Base-by-base conservation (phyloP, 805 yeast species). In the Wickerhamomyces rabaulensis region DNA sequence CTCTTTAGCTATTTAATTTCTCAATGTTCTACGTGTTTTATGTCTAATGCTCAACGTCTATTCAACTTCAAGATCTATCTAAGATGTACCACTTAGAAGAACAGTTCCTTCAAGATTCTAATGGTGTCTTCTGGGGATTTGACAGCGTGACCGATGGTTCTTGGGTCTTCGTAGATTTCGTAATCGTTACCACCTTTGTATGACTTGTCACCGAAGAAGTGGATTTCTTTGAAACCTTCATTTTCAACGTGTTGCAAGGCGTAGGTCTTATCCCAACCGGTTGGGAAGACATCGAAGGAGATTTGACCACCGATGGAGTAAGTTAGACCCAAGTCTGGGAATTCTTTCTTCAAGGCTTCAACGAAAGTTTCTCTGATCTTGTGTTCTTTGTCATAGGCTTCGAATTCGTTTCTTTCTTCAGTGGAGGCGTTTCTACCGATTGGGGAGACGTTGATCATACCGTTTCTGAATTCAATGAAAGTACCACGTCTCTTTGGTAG, bases 211-310 rank as follows among this genome's bases (percentile, higher is more conserved):
- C 99, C 99, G 66, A 94, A 94, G 82, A 94, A 94, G 76, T 94
- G 98, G 62, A 94, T 89, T 60, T 80, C 78, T 63, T 82, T 76
- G 75, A 91, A 94, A 55, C 85, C 82, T 71, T 92, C 97, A 50
- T 75, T 69, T 62, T 73, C 88, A 60, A 94, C 91, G 71, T 92
- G 99, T 71, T 85, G 90, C 66, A 94, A 80, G 71, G 96, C 88
- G 76, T 92, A 94, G 52, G 99, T 94, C 81, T 94, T 94, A 73
- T 94, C 99, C 99, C 99, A 94, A 65, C 99, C 99, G 54, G 97
- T 88, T 75, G 99, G 99, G 92, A 94, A 94, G 54, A 94, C 98
- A 64, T 94, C 99, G 63, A 94, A 94, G 31, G 98, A 92, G 68
- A 94, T 94, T 79, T 94, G 98, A 60, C 99, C 99, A 70, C 99